A percentile compares a stretch with the other conserved stretches of the same genome.
Evolutionary conservation across 164 flowering plant genomes (phyloP).

Genomic region (Piper betle): DNA sequence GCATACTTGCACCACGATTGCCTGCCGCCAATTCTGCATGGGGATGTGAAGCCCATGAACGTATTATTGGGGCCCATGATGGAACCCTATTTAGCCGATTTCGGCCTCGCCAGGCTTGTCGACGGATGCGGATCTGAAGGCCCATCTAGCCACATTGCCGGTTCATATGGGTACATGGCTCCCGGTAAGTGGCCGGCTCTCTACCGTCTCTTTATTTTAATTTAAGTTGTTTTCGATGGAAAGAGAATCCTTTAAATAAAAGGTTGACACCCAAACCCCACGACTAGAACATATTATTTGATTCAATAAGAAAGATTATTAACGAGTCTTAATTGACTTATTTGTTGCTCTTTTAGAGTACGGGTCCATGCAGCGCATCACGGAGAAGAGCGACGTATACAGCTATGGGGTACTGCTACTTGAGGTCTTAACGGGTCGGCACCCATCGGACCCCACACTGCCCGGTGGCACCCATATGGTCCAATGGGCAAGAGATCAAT

Average conservation of each 20-base stretch:
- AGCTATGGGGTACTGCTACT: conserved; percentile 81
- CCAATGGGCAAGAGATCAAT: conserved; percentile 76
- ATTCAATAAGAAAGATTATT: too few relatives aligned
- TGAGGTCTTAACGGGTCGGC: conserved; percentile 88
- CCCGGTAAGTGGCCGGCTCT: conserved; percentile 44
- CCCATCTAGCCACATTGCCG: conserved; percentile 50
- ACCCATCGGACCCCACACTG: conserved; percentile 76
- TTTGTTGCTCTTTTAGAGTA: conserved; percentile 31
- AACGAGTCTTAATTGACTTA: background rate
- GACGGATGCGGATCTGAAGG: conserved; percentile 15
- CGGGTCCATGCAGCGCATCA: conserved; percentile 56
- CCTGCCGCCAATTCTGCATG: conserved; percentile 81
- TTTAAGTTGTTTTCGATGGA: background rate
- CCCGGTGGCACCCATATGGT: conserved; percentile 77
- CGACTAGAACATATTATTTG: too few relatives aligned
- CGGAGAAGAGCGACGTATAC: conserved; percentile 90
- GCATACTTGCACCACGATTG: conserved; percentile 96
- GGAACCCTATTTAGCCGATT: conserved; percentile 80
- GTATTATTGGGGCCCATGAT: conserved; percentile 51
- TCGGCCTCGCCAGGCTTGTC: conserved; percentile 72
- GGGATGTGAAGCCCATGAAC: conserved; percentile 94
- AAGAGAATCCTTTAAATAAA: background rate
- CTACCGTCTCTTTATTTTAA: background rate
- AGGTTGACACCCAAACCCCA: too few relatives aligned
- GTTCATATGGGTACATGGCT: conserved; percentile 98